A percentile compares a stretch with the other conserved stretches of the same genome.
These are phyloP conservation scores for Penicillium paradoxum DNA, from an alignment of 495 filamentous ascomycete genomes.

Conservation along the genomic window DNA sequence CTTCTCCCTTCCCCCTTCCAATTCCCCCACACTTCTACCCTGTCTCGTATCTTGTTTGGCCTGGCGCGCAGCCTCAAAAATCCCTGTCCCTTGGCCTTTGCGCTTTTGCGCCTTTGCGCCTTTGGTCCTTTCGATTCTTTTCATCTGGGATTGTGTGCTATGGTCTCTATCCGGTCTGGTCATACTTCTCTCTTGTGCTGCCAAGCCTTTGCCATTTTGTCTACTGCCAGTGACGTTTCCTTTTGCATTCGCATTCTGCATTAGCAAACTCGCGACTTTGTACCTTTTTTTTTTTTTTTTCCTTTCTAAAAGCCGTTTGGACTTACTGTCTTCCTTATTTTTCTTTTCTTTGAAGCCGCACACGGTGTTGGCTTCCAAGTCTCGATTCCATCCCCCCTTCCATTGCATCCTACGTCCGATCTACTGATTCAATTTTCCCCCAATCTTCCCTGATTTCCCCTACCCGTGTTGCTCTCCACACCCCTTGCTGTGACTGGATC, in stretches of 20 bases:
- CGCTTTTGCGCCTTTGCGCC: not conserved
- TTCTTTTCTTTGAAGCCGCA: not conserved
- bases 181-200: not conserved
- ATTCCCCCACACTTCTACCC: not conserved
- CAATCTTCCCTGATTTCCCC: not conserved
- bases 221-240: not conserved
- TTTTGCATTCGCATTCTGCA: not conserved
- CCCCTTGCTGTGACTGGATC: constrained; percentile 8
- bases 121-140: not conserved
- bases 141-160: not conserved
- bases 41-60: not conserved
- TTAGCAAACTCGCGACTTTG: not conserved
- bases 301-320: not conserved
- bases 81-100: not conserved
- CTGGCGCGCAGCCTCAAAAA: not conserved
- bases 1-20: not conserved
- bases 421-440: not conserved
- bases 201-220: not conserved
- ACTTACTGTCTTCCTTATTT: not conserved
- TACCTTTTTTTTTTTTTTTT: not conserved
- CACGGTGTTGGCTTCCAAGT: not conserved
- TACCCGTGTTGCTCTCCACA: not conserved
- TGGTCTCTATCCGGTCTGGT: not conserved
- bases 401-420: not conserved
- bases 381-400: not conserved